Percentiles rank a stretch among this genome's conserved stretches.
Evolutionary conservation across 139 green algal species (phyloP).

Genomic region (Picochlorum sp.): DNA sequence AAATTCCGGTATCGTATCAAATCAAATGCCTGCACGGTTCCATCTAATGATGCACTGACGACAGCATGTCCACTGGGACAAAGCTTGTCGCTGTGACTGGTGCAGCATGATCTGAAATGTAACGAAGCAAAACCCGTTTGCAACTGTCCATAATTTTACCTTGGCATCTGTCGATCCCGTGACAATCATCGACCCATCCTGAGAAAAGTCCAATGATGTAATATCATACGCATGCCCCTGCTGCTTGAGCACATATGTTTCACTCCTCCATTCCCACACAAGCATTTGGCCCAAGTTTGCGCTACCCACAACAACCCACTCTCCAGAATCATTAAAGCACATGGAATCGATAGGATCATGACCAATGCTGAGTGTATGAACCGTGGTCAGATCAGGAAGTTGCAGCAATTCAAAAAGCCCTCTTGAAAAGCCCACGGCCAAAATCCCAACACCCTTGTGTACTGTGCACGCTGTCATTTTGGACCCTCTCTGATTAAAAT

Average conservation of each 20-base stretch:
- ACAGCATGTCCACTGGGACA: conserved; percentile 39
- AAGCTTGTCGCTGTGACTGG: conserved; percentile 78
- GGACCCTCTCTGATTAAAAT: conserved; percentile 56
- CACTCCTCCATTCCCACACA: conserved; percentile 95
- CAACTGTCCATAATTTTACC: conserved; percentile 78
- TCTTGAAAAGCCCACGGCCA: conserved; percentile 67
- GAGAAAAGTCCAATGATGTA: conserved; percentile 58
- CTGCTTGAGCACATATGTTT: conserved; percentile 91
- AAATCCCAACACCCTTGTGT: conserved; percentile 43
- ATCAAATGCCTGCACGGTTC: conserved; percentile 91
- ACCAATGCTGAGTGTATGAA: conserved; percentile 53
- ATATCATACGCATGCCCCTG: conserved; percentile 87
- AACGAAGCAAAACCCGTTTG: conserved; percentile 82
- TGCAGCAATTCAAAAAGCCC: conserved; percentile 85
- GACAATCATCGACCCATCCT: conserved; percentile 71
- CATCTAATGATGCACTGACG: conserved; percentile 53
- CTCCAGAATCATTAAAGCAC: conserved; percentile 70
- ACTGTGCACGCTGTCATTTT: conserved; percentile 47
- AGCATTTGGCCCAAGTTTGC: conserved; percentile 90
- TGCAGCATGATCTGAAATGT: conserved; percentile 86
- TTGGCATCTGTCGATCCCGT: conserved; percentile 83
- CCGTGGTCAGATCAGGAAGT: conserved; percentile 68
- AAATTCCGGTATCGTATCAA: conserved; percentile 91
- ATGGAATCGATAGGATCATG: conserved; percentile 47
- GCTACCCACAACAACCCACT: conserved; percentile 79